These are phyloP conservation scores for Dysphania ambrosioides DNA, from an alignment of 148 eudicot species.

Conservation along the genomic window DNA sequence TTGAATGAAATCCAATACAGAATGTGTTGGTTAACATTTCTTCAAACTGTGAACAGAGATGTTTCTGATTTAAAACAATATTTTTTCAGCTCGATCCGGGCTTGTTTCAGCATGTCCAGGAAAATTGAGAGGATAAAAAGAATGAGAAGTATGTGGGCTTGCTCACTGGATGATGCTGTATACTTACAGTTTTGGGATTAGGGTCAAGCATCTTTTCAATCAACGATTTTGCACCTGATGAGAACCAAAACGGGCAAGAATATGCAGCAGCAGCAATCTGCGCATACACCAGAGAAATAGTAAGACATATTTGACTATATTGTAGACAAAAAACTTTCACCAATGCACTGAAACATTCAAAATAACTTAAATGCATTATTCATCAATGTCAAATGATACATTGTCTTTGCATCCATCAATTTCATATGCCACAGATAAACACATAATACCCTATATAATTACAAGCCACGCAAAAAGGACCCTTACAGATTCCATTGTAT, in stretches of 20 bases:
- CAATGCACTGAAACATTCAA: too few species aligned
- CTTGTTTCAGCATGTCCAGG: not conserved
- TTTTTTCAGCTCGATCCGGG: too few species aligned
- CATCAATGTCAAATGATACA: too few species aligned
- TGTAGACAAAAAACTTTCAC: not conserved
- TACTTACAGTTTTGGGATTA: constrained; percentile 83
- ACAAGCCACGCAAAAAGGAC: not conserved
- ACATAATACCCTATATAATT: not conserved
- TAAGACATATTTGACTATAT: constrained; percentile 5
- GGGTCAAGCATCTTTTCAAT: constrained; percentile 86
- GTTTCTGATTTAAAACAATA: too few species aligned
- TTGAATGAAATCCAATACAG: too few species aligned
- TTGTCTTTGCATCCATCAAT: not conserved
- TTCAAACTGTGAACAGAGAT: too few species aligned
- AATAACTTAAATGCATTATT: too few species aligned
- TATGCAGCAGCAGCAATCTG: constrained; percentile 76
- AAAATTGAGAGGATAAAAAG: not conserved
- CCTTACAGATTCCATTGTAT: not conserved
- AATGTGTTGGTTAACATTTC: too few species aligned
- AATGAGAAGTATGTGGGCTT: not conserved
- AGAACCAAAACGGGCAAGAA: constrained; percentile 85
- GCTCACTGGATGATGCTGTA: not conserved
- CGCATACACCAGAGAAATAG: constrained; percentile 22
- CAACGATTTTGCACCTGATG: constrained; percentile 62
- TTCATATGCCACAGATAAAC: not conserved